Evolutionary conservation across 2,329 filamentous ascomycete species (phyloP).

Genomic region (Aspergillus tanneri): DNA sequence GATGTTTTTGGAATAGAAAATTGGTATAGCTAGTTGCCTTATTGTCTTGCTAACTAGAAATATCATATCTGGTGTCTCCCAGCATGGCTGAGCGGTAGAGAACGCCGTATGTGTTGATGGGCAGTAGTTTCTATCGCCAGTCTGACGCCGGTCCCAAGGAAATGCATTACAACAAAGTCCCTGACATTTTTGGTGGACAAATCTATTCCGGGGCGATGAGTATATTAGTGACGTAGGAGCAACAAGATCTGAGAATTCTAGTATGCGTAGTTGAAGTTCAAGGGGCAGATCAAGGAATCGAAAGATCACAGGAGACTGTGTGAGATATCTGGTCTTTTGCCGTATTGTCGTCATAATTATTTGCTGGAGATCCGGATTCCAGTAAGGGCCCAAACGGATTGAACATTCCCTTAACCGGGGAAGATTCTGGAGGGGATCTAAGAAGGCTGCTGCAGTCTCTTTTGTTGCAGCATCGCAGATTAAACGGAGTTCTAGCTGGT

Average conservation of each 20-base stretch:
- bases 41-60: conserved; percentile 7
- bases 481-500: conserved; percentile 1
- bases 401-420: neutral
- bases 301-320: neutral
- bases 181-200: neutral
- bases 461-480: conserved; percentile 2
- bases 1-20: conserved; percentile 1
- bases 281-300: conserved; percentile 1
- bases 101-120: conserved; percentile 5
- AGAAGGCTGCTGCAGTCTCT: neutral
- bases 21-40: neutral
- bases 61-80: neutral
- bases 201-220: too few species aligned
- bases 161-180: neutral
- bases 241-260: conserved; percentile 1
- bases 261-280: conserved; percentile 1
- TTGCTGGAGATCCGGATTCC: neutral
- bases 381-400: neutral
- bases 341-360: conserved; percentile 1
- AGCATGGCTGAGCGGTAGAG: conserved; percentile 1
- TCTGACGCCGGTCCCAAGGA: neutral
- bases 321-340: neutral
- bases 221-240: too few species aligned
- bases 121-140: neutral
- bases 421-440: conserved; percentile 2